Conservation (phyloP, 225 moss, liverwort and hornwort genomes). For the Physcomitrium patens region DNA sequence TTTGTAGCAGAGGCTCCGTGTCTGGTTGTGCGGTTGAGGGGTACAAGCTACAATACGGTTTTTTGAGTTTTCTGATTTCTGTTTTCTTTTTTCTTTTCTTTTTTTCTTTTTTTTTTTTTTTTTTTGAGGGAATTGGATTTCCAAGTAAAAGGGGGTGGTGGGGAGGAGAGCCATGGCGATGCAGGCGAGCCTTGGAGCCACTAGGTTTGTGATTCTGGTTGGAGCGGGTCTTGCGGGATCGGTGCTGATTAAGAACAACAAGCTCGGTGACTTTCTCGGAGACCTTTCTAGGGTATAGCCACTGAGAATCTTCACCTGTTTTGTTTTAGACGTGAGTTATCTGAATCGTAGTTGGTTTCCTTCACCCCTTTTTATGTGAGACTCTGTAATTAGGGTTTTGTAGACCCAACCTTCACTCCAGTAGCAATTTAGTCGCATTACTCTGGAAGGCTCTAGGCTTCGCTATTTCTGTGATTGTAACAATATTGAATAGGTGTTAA, state of each 20-base stretch:
- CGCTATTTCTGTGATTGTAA: neutral
- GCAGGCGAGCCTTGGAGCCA: slow-evolving; percentile 52
- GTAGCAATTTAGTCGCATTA: neutral
- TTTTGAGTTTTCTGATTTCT: too few species aligned
- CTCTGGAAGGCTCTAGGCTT: neutral
- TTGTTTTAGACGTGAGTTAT: neutral
- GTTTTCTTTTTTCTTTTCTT: too few species aligned
- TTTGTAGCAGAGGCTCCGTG: too few species aligned
- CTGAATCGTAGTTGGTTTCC: neutral
- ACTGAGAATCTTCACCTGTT: neutral
- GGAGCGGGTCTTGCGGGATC: slow-evolving; percentile 65
- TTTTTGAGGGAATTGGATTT: too few species aligned
- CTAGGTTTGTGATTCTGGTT: slow-evolving; percentile 48
- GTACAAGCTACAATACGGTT: too few species aligned
- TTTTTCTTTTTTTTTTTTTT: too few species aligned
- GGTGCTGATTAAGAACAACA: slow-evolving; percentile 70
- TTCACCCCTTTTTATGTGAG: neutral
- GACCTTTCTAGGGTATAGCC: slow-evolving; percentile 69
- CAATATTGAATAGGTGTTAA: neutral
- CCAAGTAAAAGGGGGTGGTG: neutral
- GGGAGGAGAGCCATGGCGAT: slow-evolving; percentile 37
- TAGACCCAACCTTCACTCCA: neutral
- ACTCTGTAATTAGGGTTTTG: slow-evolving; percentile 13
- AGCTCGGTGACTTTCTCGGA: slow-evolving; percentile 67
- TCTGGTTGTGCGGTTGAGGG: too few species aligned